Conservation (phyloP, 148 eudicot genomes). For the Linanthus parryae region DNA sequence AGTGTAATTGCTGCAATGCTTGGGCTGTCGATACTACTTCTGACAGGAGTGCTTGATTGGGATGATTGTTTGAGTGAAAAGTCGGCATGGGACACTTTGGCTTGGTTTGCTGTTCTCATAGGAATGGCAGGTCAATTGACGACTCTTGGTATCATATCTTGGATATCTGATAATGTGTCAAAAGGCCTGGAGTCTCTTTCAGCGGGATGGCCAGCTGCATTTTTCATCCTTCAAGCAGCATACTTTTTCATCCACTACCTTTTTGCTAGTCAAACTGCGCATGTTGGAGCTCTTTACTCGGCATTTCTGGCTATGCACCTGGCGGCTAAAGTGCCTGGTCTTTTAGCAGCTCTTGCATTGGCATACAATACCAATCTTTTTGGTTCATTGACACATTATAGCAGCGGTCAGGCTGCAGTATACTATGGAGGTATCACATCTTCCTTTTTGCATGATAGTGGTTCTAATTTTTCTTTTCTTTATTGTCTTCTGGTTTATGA, state of each 20-base stretch:
- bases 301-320: slow-evolving; percentile 87
- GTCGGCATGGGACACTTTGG: slow-evolving; percentile 97
- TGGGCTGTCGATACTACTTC: slow-evolving; percentile 69
- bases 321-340: slow-evolving; percentile 89
- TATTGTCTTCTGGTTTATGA: too few species aligned
- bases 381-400: slow-evolving; percentile 90
- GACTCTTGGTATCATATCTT: slow-evolving; percentile 69
- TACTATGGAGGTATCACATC: slow-evolving; percentile 72
- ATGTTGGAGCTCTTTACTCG: slow-evolving; percentile 91
- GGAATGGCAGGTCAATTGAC: slow-evolving; percentile 94
- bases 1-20: slow-evolving; percentile 98
- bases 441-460: background rate
- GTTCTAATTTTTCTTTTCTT: slow-evolving; percentile 2
- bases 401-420: slow-evolving; percentile 96
- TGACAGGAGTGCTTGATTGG: slow-evolving; percentile 84
- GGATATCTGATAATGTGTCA: slow-evolving; percentile 83
- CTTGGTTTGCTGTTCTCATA: slow-evolving; percentile 91
- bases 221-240: slow-evolving; percentile 76
- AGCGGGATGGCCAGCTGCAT: slow-evolving; percentile 85
- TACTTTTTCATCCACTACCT: slow-evolving; percentile 88
- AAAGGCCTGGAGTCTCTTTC: slow-evolving; percentile 49
- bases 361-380: slow-evolving; percentile 85
- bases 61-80: slow-evolving; percentile 89
- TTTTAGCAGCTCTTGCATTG: slow-evolving; percentile 70
- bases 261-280: slow-evolving; percentile 96